Conservation (phyloP, 202 grass and related monocot genomes). For the Setaria viridis region DNA sequence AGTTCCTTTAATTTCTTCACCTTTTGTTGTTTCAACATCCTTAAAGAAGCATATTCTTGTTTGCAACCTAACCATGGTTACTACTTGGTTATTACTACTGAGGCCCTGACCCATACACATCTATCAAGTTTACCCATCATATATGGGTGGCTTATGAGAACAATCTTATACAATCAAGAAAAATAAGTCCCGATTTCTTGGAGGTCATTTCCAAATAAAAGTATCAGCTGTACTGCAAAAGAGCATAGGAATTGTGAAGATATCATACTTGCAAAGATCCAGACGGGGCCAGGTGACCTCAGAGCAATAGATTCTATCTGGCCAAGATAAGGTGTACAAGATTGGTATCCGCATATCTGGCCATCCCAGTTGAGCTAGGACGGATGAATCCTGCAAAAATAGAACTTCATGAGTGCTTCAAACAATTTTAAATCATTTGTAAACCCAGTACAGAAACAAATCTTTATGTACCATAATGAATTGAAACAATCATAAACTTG, state of each 20-base stretch:
- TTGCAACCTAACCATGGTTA: constrained; percentile 32
- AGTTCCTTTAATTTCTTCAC: not conserved
- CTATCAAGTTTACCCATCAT: not conserved
- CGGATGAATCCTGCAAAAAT: constrained; percentile 83
- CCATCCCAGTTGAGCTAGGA: constrained; percentile 94
- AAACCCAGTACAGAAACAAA: constrained; percentile 14
- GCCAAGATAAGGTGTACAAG: constrained; percentile 97
- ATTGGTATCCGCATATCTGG: constrained; percentile 98
- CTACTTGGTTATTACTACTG: constrained; percentile 4
- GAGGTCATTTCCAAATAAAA: constrained; percentile 20
- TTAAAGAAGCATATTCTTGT: not conserved
- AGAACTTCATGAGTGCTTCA: constrained; percentile 45
- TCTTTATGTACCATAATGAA: not conserved
- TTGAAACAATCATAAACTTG: constrained; percentile 26
- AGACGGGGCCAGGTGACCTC: constrained; percentile 92
- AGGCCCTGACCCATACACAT: not conserved
- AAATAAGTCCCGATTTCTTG: not conserved
- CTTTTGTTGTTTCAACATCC: constrained; percentile 8
- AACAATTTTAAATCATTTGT: constrained; percentile 7
- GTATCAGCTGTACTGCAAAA: not conserved
- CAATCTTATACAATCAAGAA: constrained; percentile 10
- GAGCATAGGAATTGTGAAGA: constrained; percentile 36
- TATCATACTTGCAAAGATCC: constrained; percentile 90
- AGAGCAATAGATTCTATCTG: constrained; percentile 93
- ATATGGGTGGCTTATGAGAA: not conserved